Percentiles rank a stretch among this genome's conserved stretches.
These are phyloP conservation scores for Boletus holoroseus DNA, from an alignment of 1,284 basidiomycete genomes.

Conservation along the genomic window DNA sequence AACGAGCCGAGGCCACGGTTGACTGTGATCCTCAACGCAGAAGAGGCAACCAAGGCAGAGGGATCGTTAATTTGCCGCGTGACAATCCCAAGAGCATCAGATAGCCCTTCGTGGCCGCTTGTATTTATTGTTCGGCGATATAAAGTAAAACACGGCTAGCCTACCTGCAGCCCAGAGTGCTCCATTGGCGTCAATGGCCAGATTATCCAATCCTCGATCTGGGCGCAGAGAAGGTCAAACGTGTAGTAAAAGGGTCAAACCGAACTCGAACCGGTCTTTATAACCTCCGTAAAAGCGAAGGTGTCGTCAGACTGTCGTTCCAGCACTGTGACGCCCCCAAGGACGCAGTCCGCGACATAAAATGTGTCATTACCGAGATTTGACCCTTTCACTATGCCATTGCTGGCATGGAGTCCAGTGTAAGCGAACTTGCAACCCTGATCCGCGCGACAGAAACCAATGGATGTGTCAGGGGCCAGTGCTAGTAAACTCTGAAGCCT, in stretches of 20 bases:
- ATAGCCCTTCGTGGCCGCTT: conserved; percentile 25
- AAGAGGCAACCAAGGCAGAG: conserved; percentile 38
- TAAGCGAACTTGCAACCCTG: conserved; percentile 55
- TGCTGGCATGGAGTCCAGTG: conserved; percentile 41
- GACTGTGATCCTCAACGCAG: conserved; percentile 48
- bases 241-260: neutral
- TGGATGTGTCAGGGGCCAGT: conserved; percentile 37
- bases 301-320: conserved; percentile 53
- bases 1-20: conserved; percentile 49
- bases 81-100: conserved; percentile 25
- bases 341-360: conserved; percentile 46
- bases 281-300: conserved; percentile 44
- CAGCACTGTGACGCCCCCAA: conserved; percentile 45
- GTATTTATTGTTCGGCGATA: conserved; percentile 3
- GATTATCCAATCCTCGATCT: conserved; percentile 53
- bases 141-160: conserved; percentile 7
- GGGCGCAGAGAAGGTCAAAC: conserved; percentile 1
- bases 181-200: conserved; percentile 51
- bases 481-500: conserved; percentile 37
- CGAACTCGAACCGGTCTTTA: conserved; percentile 38
- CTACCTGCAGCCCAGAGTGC: conserved; percentile 55
- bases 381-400: conserved; percentile 51
- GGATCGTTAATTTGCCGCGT: conserved; percentile 40
- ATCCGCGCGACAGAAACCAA: conserved; percentile 56
- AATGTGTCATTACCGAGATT: conserved; percentile 44